Base-by-base conservation (phyloP, 2,329 filamentous ascomycete species). In the Colletotrichum sp. region DNA sequence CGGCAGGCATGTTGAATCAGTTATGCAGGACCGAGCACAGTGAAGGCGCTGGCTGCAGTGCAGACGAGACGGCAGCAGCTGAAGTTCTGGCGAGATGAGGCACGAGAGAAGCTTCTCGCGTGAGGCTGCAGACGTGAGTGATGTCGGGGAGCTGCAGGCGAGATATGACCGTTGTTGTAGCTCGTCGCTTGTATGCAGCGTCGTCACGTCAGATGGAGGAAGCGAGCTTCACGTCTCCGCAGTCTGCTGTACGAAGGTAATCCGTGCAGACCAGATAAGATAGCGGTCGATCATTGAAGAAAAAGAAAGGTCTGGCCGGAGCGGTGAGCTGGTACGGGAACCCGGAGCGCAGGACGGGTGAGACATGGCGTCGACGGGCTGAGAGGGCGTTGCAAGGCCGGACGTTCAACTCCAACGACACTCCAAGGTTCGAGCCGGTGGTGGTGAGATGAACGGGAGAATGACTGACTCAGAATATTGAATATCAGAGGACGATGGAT, bases 1-100 rank as follows among this genome's bases (percentile, higher is more conserved):
- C 25, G 43, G 43, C 73, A 66, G 65, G 70, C 70, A 65, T 75
- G 48, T 64, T 75, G 70, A 75, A 73, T 68, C 73, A 68, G 56
- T 52, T 43, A 68, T 43, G 43, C 62, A 58, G 62, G 68, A 71
- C 68, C 62, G 68, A 71, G 68, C 68, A 58, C 71, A 43, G 15
- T n/a, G 32, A 34, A 48, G 43, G 18, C 43, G 43, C 36, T 36
- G 28, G 28, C 56, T 18, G 28, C 22, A 58, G 22, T 39, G 52
- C 27, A 39, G 60, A 65, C 30, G 25, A 18, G 32, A 48, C 16
- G 55, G 28, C 56, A 61, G 56, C 56, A 30, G 56, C 52, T 58
- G 13, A 22, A 43, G 32, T 28, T 32, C n/a, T 48, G 22, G 52
- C 48, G 32, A 69, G 48, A n/a, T 6, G 18, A 43, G 39, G 39